Evolutionary conservation across 148 eudicot genomes (phyloP), one percentile per base, ranked within the genome.

Genomic region (Heliamphora exappendiculata): DNA sequence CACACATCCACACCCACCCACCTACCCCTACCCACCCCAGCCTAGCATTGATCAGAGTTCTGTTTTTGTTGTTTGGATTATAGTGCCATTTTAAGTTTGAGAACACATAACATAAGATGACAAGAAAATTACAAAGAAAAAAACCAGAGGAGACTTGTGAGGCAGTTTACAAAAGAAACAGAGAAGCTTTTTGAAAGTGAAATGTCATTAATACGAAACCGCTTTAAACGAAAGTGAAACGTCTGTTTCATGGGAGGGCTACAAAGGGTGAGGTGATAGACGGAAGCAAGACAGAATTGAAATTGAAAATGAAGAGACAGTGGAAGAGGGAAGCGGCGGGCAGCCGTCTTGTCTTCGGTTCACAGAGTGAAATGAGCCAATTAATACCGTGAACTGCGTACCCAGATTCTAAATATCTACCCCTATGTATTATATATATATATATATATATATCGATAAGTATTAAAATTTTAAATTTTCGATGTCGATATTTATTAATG

Each of bases 171-270:
- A 37, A 26, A 24, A 13, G 16, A 36, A 47, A 69, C 34, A 12
- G 9, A 37, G 8, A 10, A 3, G 11, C 1, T 5, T 28, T 31
- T 50, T 19, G 65, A 73, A 73, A 73, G 76, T 73, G 76, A 73
- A 2, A 19, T 19, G 34, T 26, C 53, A 67, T 12, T 67, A 10
- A 24, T 11, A 8, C 1, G 41, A 62, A 11, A 3, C 3, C 51
- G 42, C 77, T 74, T 75, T 75, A 75, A 16, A 62, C 55, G 75
- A 72, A 72, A 72, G 63, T 53, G 76, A 59, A 24, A 54, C 20
- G 57, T 55, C 79, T 19, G 34, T 76, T 76, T 42, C 50, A 51
- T 67, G 63, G 58, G 44, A 17, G 42, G 72, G 64, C 53, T 28
- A 67, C 60, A 67, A 64, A 14, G 16, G 31, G 33, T 2, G 20